Conservation (phyloP, 495 filamentous ascomycete genomes). For the Penicillium maclennaniae region DNA sequence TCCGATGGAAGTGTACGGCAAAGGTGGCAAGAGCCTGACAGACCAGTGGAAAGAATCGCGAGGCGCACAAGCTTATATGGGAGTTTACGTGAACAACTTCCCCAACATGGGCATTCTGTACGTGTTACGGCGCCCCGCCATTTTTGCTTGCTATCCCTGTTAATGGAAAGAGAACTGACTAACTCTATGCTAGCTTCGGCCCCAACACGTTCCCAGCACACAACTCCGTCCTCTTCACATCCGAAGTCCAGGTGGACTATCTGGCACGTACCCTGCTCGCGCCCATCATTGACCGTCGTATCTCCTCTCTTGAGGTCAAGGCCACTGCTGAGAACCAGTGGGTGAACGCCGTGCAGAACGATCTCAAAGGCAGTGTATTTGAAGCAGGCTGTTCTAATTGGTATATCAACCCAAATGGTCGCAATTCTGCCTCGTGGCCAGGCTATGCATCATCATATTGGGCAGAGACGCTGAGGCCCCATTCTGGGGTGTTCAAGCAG, state of each 20-base stretch:
- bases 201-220: conserved; percentile 44
- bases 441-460: background rate
- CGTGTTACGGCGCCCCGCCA: too few species aligned
- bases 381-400: background rate
- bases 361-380: background rate
- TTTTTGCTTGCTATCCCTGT: too few species aligned
- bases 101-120: conserved; percentile 63
- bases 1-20: conserved; percentile 39
- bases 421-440: background rate
- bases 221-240: background rate
- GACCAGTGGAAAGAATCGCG: conserved; percentile 48
- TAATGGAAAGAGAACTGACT: too few species aligned
- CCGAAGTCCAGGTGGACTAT: background rate
- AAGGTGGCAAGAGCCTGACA: conserved; percentile 41
- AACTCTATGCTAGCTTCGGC: conserved; percentile 53
- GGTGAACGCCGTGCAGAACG: background rate
- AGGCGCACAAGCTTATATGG: conserved; percentile 53
- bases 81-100: conserved; percentile 53
- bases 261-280: background rate
- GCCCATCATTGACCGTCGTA: background rate
- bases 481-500: too few species aligned
- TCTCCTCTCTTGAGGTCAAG: background rate
- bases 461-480: background rate
- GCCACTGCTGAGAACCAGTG: background rate
- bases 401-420: background rate